A percentile compares a stretch with the other conserved stretches of the same genome.
phyloP scores from a whole-genome alignment of 1,284 basidiomycete genomes.

The Microbotryum saponariae region DNA sequence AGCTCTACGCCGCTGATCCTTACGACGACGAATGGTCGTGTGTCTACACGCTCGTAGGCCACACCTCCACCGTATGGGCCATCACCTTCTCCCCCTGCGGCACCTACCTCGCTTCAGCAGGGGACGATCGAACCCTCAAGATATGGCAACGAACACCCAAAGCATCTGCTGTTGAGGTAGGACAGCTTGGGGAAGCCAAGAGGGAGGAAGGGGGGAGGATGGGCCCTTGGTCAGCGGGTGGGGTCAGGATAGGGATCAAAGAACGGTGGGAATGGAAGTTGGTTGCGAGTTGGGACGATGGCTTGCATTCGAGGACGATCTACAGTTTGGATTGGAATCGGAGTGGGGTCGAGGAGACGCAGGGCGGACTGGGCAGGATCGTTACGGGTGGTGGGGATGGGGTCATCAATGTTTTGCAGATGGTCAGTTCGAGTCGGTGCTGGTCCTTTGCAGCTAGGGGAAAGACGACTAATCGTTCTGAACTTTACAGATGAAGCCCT shows the following conservation, averaged over 20 bases:
- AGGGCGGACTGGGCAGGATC: slow-evolving; percentile 56
- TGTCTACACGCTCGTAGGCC: slow-evolving; percentile 50
- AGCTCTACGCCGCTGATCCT: slow-evolving; percentile 88
- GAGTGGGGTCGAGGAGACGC: slow-evolving; percentile 17
- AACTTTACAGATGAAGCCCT: not conserved
- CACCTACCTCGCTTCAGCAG: slow-evolving; percentile 68
- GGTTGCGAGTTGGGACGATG: slow-evolving; percentile 30
- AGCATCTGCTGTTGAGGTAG: not conserved
- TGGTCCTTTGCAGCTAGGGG: not conserved
- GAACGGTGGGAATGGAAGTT: slow-evolving; percentile 42
- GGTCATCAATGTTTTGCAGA: slow-evolving; percentile 61
- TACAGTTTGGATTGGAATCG: slow-evolving; percentile 71
- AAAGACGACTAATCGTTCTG: slow-evolving; percentile 4
- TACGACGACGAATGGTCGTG: slow-evolving; percentile 88
- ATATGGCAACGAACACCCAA: slow-evolving; percentile 46
- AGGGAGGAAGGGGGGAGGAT: slow-evolving; percentile 36
- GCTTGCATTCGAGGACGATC: slow-evolving; percentile 59
- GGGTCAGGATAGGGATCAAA: slow-evolving; percentile 35
- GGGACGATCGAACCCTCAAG: slow-evolving; percentile 64
- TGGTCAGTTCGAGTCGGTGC: slow-evolving; percentile 41
- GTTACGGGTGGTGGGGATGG: slow-evolving; percentile 71
- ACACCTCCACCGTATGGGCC: slow-evolving; percentile 74
- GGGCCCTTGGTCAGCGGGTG: slow-evolving; percentile 31
- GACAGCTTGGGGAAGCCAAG: slow-evolving; percentile 29
- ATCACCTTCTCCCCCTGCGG: slow-evolving; percentile 71